A percentile compares a stretch with the other conserved stretches of the same genome.
Conservation (phyloP, 164 flowering plant species). For the Liquidambar formosana region DNA sequence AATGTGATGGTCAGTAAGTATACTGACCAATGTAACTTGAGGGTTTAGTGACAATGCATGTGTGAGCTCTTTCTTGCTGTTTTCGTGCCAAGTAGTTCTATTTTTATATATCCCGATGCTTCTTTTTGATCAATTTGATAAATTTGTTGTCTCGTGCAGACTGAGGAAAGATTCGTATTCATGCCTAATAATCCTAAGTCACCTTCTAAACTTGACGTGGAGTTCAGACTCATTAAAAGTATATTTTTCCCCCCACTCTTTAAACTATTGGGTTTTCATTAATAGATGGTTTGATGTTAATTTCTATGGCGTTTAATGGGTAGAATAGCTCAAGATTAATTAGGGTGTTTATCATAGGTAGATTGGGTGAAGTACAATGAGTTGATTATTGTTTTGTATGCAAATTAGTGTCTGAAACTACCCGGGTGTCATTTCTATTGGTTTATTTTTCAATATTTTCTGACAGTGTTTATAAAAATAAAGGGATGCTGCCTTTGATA, state of each 20-base stretch:
- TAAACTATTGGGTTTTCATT: background rate
- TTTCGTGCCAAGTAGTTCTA: background rate
- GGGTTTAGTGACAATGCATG: no score
- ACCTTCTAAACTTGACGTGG: constrained; percentile 49
- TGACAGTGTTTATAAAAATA: background rate
- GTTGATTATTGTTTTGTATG: no score
- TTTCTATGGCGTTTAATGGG: background rate
- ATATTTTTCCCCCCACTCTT: constrained; percentile 4
- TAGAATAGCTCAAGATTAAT: background rate
- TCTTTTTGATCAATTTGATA: background rate
- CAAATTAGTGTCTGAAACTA: background rate
- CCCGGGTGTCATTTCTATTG: background rate
- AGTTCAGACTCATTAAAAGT: constrained; percentile 66
- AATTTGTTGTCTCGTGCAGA: constrained; percentile 37
- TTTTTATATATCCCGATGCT: background rate
- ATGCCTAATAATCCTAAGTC: constrained; percentile 67
- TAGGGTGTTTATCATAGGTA: no score
- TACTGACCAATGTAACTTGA: no score
- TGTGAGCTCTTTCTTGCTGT: no score
- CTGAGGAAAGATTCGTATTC: constrained; percentile 53
- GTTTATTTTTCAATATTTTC: background rate
- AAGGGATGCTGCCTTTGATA: no score
- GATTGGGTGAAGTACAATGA: no score
- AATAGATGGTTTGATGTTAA: background rate
- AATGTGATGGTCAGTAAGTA: no score